phyloP scores from a whole-genome alignment of 768 basidiomycete species.

The Collybiopsis luxurians region DNA sequence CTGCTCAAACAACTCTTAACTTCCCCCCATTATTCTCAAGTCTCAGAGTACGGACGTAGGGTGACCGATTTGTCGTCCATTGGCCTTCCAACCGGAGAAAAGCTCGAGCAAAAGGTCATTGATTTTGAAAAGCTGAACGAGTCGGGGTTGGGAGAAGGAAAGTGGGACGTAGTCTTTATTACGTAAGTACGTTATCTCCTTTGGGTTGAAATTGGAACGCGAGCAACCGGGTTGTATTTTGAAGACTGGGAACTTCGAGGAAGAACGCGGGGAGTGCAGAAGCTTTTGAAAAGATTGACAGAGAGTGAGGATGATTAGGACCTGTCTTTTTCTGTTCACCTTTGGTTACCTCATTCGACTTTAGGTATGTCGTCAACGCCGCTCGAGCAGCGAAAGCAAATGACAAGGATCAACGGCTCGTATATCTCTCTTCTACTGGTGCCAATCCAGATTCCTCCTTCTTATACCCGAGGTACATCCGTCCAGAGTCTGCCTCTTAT shows the following conservation, averaged over 20 bases:
- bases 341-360: neutral
- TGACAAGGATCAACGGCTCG: conserved; percentile 52
- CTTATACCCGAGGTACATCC: conserved; percentile 45
- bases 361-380: conserved; percentile 72
- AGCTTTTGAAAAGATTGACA: conserved; percentile 74
- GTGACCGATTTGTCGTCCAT: conserved; percentile 45
- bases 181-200: conserved; percentile 36
- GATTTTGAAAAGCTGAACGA: conserved; percentile 66
- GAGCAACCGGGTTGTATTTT: neutral
- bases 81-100: conserved; percentile 40
- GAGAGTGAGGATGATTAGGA: conserved; percentile 71
- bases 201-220: no score
- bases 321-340: neutral
- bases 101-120: conserved; percentile 64
- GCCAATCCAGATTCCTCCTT: conserved; percentile 49
- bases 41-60: conserved; percentile 70
- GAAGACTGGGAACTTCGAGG: conserved; percentile 63
- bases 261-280: conserved; percentile 59
- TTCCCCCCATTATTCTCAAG: conserved; percentile 50
- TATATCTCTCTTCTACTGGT: conserved; percentile 60
- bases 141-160: conserved; percentile 47
- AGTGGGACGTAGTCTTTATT: conserved; percentile 77
- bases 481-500: neutral
- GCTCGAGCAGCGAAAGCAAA: conserved; percentile 60
- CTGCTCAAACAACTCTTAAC: conserved; percentile 62